Evolutionary conservation across 345 rosid genomes (phyloP).

Genomic region (Citrus glauca): DNA sequence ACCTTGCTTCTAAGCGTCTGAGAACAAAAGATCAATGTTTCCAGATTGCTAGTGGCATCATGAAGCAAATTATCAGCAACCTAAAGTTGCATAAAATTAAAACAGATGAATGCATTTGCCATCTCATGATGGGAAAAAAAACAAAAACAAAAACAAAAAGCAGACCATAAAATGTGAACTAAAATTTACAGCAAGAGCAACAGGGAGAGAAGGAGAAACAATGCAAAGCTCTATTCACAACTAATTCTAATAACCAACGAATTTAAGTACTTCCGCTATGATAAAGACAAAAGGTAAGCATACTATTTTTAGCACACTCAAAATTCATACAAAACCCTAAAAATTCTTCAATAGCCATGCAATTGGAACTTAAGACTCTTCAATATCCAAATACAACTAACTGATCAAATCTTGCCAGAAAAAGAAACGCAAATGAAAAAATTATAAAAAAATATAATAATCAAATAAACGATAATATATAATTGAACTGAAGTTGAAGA

Average conservation of each 20-base stretch:
- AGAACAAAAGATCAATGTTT: conserved; percentile 95
- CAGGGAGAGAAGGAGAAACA: neutral
- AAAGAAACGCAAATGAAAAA: neutral
- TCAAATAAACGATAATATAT: neutral
- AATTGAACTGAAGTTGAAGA: neutral
- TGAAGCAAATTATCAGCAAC: conserved; percentile 99
- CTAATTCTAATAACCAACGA: neutral
- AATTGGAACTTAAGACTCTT: neutral
- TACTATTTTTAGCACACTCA: neutral
- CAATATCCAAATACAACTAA: neutral
- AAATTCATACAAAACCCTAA: conserved; percentile 9
- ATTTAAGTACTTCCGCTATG: neutral
- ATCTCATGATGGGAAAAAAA: neutral
- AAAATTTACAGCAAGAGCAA: neutral
- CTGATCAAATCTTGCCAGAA: conserved; percentile 5
- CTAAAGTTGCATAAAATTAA: conserved; percentile 32
- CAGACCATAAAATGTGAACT: neutral
- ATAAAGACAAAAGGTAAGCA: neutral
- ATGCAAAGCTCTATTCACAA: neutral
- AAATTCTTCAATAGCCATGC: neutral
- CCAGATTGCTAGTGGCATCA: conserved; percentile 90
- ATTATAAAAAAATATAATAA: neutral
- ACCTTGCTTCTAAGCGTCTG: conserved; percentile 99
- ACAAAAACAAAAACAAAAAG: neutral
- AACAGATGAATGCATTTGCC: neutral